A percentile compares a stretch with the other conserved stretches of the same genome.
phyloP scores from a whole-genome alignment of 2,329 filamentous ascomycete genomes.

The Hirsutella thompsonii region DNA sequence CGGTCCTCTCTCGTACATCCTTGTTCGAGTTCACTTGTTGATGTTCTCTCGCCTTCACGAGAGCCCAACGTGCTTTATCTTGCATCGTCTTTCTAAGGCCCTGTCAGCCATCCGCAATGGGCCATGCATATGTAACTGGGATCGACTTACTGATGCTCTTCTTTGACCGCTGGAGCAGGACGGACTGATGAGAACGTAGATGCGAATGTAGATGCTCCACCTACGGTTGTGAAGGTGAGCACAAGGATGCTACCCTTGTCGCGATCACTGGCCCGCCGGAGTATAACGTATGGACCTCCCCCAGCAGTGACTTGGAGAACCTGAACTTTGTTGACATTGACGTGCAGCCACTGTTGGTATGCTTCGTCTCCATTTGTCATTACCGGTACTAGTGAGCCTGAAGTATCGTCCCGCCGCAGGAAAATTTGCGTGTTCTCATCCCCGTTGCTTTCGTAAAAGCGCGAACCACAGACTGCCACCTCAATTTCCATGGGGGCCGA shows the following conservation, averaged over 20 bases:
- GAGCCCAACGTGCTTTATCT: too few relatives aligned
- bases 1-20: background rate
- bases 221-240: background rate
- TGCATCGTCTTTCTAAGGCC: too few relatives aligned
- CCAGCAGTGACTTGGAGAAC: conserved; percentile 6
- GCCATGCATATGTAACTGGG: too few relatives aligned
- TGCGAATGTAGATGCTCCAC: background rate
- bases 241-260: background rate
- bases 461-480: conserved; percentile 13
- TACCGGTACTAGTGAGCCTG: conserved; percentile 2
- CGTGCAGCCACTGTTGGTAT: conserved; percentile 3
- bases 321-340: conserved; percentile 2
- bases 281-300: conserved; percentile 7
- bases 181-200: background rate
- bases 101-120: too few relatives aligned
- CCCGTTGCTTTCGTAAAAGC: conserved; percentile 1
- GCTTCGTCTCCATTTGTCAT: background rate
- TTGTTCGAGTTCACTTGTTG: background rate
- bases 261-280: conserved; percentile 9
- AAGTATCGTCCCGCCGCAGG: conserved; percentile 1
- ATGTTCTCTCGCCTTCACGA: too few relatives aligned
- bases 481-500: conserved; percentile 5
- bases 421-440: background rate
- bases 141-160: background rate
- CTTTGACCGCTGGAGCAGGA: too few relatives aligned